Evolutionary conservation across 2,329 filamentous ascomycete genomes (phyloP), one percentile per base, ranked within the genome.

Genomic region (Diaporthe vexans): DNA sequence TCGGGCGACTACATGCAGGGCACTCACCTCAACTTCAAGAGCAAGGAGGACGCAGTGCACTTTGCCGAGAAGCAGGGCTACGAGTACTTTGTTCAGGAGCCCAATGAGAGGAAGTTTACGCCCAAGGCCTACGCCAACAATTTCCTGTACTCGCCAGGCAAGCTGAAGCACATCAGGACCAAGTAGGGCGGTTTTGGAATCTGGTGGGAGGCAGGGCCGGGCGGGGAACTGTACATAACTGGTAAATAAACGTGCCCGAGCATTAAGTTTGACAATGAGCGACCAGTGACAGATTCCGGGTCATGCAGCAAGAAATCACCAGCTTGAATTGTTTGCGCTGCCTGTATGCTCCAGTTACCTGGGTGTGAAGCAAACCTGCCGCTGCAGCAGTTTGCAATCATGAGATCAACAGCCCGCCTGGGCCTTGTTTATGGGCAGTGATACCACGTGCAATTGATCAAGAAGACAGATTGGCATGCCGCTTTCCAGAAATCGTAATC

Each of bases 51-150:
- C 79, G 97, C 97, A 77, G 96, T 99, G 80, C 87, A 89, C 74
- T 99, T 99, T 82, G 97, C 97, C 33, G 94, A 98, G 87, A 99
- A 98, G 90, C 97, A 99, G 85, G 97, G 97, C 48, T 99, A 99
- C 83, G 96, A 99, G 83, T 99, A 98, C 85, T 98, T 97, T 83
- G 95, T 99, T 33, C 97, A 98, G 88, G 97, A 98, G 86, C 96
- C 97, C 48, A 97, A 98, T 81, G 91, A 91, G 85, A 92, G 97
- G 82, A 94, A 93, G 81, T 93, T 98, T 80, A 87, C 91, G 21
- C 94, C 95, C 76, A 99, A 99, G 91, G 94, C 94, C 15, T 99
- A 99, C 84, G 96, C 97, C 76, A 97, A 97, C 85, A 98, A 98
- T 87, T 99, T 98, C 85, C 82, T 95, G 77, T 95, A 97, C 87